These are phyloP conservation scores for Spatholobus suberectus DNA, from an alignment of 306 rosid species.

Conservation along the genomic window DNA sequence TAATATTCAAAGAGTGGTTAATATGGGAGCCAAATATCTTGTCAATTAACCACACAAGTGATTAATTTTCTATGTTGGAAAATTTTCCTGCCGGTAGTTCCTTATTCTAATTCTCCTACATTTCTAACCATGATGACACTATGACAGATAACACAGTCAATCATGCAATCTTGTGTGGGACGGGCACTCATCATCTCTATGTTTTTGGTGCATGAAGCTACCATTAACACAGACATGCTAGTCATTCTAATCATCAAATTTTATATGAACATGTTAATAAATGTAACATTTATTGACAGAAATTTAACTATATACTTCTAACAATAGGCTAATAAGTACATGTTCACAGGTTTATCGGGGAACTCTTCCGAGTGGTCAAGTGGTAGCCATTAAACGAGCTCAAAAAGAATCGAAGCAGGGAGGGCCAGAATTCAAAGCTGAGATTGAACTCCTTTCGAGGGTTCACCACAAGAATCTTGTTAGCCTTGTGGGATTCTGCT, in stretches of 20 bases:
- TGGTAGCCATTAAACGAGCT: conserved; percentile 67
- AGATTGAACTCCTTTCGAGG: conserved; percentile 77
- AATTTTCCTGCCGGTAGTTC: background rate
- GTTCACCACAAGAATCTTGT: conserved; percentile 78
- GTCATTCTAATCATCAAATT: background rate
- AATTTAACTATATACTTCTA: background rate
- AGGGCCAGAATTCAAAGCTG: conserved; percentile 60
- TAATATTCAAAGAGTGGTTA: background rate
- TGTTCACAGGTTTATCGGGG: conserved; percentile 63
- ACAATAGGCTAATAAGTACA: background rate
- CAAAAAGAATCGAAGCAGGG: conserved; percentile 61
- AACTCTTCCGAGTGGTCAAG: conserved; percentile 52
- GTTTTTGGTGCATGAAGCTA: background rate
- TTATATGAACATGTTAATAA: background rate
- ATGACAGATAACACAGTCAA: background rate
- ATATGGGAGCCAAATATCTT: background rate
- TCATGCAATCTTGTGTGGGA: background rate
- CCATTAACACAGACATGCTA: background rate
- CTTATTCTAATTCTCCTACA: background rate
- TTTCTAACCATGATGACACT: background rate
- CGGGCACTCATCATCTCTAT: background rate
- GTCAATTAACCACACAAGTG: background rate
- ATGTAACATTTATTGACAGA: background rate
- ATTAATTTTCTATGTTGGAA: background rate
- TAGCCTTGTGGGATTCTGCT: conserved; percentile 67